Evolutionary conservation across 23 red algal genomes (phyloP).

Genomic region (Gracilaria gracilis): DNA sequence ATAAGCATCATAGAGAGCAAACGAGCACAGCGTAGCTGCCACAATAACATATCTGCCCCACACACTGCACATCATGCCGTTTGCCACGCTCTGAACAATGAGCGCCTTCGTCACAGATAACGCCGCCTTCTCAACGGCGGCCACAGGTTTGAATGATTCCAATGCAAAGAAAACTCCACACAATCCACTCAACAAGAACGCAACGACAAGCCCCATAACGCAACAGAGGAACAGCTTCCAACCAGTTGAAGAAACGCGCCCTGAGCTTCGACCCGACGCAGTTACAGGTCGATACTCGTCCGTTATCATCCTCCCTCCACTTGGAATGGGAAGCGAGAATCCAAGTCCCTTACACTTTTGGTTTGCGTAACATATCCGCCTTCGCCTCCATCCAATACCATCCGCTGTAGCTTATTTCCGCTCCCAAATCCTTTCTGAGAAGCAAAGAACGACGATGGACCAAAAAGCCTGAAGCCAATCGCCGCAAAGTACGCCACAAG

Average conservation of each 20-base stretch:
- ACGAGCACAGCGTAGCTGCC: slow-evolving; percentile 66
- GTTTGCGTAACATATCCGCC: background rate
- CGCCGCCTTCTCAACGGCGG: slow-evolving; percentile 3
- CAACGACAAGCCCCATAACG: slow-evolving; percentile 39
- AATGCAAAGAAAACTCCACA: slow-evolving; percentile 62
- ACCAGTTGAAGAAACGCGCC: slow-evolving; percentile 25
- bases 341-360: background rate
- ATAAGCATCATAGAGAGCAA: slow-evolving; percentile 72
- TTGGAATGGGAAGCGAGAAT: slow-evolving; percentile 44
- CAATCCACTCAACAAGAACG: slow-evolving; percentile 23
- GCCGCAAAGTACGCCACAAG: slow-evolving; percentile 24
- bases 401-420: background rate
- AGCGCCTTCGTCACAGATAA: slow-evolving; percentile 28
- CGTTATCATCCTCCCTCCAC: slow-evolving; percentile 35
- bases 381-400: slow-evolving; percentile 34
- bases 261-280: slow-evolving; percentile 38
- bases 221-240: slow-evolving; percentile 67
- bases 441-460: slow-evolving; percentile 60
- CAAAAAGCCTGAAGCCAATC: slow-evolving; percentile 59
- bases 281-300: slow-evolving; percentile 61
- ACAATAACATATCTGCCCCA: slow-evolving; percentile 48
- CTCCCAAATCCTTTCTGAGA: slow-evolving; percentile 29
- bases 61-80: slow-evolving; percentile 64
- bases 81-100: slow-evolving; percentile 47
- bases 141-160: slow-evolving; percentile 5